phyloP scores from a whole-genome alignment of 164 flowering plant species.

The Liquidambar formosana region DNA sequence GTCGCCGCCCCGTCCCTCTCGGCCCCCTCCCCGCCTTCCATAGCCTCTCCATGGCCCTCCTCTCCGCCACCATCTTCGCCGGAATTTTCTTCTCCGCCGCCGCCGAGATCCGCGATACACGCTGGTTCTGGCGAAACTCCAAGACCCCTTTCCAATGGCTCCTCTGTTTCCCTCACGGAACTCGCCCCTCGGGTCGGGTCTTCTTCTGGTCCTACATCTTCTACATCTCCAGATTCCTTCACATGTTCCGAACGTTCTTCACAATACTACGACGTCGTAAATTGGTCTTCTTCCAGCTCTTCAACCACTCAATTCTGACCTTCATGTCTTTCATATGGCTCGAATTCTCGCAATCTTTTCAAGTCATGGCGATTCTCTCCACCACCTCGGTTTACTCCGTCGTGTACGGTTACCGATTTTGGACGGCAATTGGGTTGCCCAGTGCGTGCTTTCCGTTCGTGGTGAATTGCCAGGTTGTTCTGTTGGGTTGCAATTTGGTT shows the following conservation, averaged over 20 bases:
- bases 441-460: conserved; percentile 62
- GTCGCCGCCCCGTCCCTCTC: conserved; percentile 40
- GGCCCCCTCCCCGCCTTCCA: conserved; percentile 65
- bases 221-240: conserved; percentile 78
- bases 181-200: conserved; percentile 80
- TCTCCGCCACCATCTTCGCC: conserved; percentile 50
- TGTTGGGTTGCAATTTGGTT: conserved; percentile 58
- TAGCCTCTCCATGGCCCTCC: conserved; percentile 45
- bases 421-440: conserved; percentile 67
- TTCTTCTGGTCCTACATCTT: conserved; percentile 90
- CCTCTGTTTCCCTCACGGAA: conserved; percentile 86
- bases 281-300: conserved; percentile 48
- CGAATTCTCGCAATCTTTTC: conserved; percentile 90
- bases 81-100: conserved; percentile 58
- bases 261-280: conserved; percentile 48
- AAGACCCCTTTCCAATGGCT: conserved; percentile 80
- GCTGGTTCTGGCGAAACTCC: conserved; percentile 76
- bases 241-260: conserved; percentile 53
- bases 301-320: conserved; percentile 53
- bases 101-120: conserved; percentile 80
- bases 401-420: conserved; percentile 76
- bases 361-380: conserved; percentile 64
- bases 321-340: conserved; percentile 79
- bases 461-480: conserved; percentile 54
- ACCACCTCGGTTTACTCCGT: conserved; percentile 52